A percentile compares a stretch with the other conserved stretches of the same genome.
phyloP scores from a whole-genome alignment of 2,329 filamentous ascomycete species.

The Botrytis aclada region DNA sequence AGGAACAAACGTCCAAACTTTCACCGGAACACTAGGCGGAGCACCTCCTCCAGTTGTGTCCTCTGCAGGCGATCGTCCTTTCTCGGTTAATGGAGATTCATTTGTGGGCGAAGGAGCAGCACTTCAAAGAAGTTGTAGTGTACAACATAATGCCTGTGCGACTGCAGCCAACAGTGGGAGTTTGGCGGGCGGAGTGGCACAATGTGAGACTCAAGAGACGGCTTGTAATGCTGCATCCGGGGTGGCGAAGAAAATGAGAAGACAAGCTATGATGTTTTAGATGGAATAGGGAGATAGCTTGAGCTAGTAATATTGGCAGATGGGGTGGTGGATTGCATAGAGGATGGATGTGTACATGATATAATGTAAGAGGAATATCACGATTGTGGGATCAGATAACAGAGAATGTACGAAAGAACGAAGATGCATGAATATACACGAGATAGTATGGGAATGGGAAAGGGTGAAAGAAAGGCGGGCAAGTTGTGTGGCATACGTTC shows the following conservation, averaged over 20 bases:
- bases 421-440: not conserved
- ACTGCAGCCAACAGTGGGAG: slow-evolving; percentile 53
- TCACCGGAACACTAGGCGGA: slow-evolving; percentile 49
- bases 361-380: not conserved
- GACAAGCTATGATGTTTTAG: not conserved
- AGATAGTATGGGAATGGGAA: not conserved
- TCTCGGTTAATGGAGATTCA: slow-evolving; percentile 53
- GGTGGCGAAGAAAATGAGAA: not conserved
- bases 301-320: too few relatives aligned
- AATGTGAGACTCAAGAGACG: slow-evolving; percentile 55
- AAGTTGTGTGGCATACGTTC: not conserved
- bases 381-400: not conserved
- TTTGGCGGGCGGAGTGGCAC: slow-evolving; percentile 42
- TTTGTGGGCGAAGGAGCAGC: slow-evolving; percentile 57
- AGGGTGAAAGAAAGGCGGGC: not conserved
- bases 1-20: slow-evolving; percentile 41
- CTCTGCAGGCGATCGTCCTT: slow-evolving; percentile 52
- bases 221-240: slow-evolving; percentile 27
- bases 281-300: not conserved
- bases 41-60: slow-evolving; percentile 46
- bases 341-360: not conserved
- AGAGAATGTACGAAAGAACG: not conserved
- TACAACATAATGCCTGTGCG: slow-evolving; percentile 39
- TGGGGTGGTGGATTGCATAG: not conserved
- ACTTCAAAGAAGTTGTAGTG: slow-evolving; percentile 58